Conservation (phyloP, 164 flowering plant genomes). For the Kingdonia uniflora region DNA sequence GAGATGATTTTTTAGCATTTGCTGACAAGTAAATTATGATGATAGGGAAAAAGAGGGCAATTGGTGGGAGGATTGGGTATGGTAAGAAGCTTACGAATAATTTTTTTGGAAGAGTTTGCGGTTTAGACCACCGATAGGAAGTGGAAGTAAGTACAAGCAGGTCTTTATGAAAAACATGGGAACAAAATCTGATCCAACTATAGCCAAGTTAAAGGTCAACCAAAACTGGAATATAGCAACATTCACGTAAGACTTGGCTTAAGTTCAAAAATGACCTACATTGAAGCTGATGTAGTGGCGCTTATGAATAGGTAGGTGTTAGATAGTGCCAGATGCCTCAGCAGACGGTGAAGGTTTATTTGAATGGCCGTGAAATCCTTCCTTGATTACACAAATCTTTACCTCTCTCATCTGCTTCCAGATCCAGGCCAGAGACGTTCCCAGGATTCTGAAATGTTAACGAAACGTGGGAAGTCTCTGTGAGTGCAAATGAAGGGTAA, state of each 20-base stretch:
- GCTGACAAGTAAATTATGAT: slow-evolving; percentile 92
- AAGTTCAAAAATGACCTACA: slow-evolving; percentile 80
- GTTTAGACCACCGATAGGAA: slow-evolving; percentile 96
- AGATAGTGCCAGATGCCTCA: too few species aligned
- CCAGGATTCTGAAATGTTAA: slow-evolving; percentile 77
- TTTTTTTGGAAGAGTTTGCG: slow-evolving; percentile 73
- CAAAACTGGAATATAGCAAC: slow-evolving; percentile 95
- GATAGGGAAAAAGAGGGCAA: slow-evolving; percentile 73
- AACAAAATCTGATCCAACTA: slow-evolving; percentile 55
- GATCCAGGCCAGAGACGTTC: slow-evolving; percentile 29
- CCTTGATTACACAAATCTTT: slow-evolving; percentile 62
- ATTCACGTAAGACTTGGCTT: slow-evolving; percentile 73
- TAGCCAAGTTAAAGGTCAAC: slow-evolving; percentile 63
- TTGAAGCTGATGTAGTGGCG: slow-evolving; percentile 95
- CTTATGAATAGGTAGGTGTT: too few species aligned
- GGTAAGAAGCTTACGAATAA: slow-evolving; percentile 94
- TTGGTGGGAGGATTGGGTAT: slow-evolving; percentile 95
- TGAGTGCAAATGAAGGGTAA: slow-evolving; percentile 77
- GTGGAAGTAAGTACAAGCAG: slow-evolving; percentile 81
- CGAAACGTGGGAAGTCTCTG: slow-evolving; percentile 91
- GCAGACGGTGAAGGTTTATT: slow-evolving; percentile 80
- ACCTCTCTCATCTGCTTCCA: slow-evolving; percentile 40
- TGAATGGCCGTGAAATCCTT: slow-evolving; percentile 90
- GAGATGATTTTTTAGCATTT: slow-evolving; percentile 96
- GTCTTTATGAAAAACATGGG: slow-evolving; percentile 87